Conservation (phyloP, 2,329 filamentous ascomycete genomes). For the Aotearoamyces nothofagi region DNA sequence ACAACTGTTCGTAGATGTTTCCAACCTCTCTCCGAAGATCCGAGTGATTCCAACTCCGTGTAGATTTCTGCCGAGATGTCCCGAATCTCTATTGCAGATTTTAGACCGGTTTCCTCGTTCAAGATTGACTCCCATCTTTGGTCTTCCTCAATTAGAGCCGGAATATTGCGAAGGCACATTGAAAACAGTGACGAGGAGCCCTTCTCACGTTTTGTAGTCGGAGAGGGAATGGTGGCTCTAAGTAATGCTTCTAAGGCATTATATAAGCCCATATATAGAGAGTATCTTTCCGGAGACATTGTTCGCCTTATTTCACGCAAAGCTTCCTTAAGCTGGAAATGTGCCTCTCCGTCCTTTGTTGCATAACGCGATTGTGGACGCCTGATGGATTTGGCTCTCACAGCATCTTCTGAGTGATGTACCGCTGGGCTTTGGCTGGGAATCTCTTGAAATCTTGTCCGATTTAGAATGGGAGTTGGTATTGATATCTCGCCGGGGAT, state of each 20-base stretch:
- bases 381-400: constrained; percentile 1
- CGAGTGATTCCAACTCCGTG: constrained; percentile 30
- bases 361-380: constrained; percentile 3
- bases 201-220: constrained; percentile 7
- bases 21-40: constrained; percentile 26
- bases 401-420: too few species aligned
- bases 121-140: constrained; percentile 22
- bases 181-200: constrained; percentile 28
- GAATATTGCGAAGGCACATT: constrained; percentile 32
- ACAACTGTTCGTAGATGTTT: constrained; percentile 28
- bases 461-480: constrained; percentile 18
- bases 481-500: constrained; percentile 16
- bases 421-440: too few species aligned
- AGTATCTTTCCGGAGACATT: constrained; percentile 17
- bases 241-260: constrained; percentile 29
- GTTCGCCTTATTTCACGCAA: constrained; percentile 21
- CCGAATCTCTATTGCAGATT: constrained; percentile 16
- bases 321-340: constrained; percentile 13
- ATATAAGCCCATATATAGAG: constrained; percentile 29
- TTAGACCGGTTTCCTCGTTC: constrained; percentile 15
- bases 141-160: constrained; percentile 29
- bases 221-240: constrained; percentile 21
- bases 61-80: constrained; percentile 30
- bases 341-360: constrained; percentile 5
- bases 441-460: constrained; percentile 9